phyloP scores from a whole-genome alignment of 441 rosid genomes.

The Omphalea diandra region DNA sequence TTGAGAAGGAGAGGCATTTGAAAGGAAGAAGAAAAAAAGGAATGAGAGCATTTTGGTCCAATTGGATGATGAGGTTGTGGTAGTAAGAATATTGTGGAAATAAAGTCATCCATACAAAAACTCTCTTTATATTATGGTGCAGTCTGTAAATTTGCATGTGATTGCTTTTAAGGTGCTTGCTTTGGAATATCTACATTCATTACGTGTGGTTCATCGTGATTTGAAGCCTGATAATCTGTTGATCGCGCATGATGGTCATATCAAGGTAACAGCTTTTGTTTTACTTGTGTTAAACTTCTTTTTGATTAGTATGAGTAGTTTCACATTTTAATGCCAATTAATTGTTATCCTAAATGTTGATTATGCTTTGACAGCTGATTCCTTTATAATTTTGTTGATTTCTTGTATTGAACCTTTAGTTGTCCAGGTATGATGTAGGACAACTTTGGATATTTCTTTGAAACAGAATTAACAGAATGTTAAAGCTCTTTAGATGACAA shows the following conservation, averaged over 20 bases:
- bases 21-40: not conserved
- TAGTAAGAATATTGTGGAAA: conserved; percentile 4
- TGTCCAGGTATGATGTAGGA: not conserved
- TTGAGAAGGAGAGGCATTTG: not conserved
- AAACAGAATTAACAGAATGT: not conserved
- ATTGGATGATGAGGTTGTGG: not conserved
- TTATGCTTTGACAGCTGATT: not conserved
- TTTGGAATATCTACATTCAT: conserved; percentile 90
- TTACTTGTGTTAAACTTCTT: conserved; percentile 1
- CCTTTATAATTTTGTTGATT: not conserved
- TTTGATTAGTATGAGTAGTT: not conserved
- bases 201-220: conserved; percentile 98
- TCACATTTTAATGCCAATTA: not conserved
- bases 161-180: conserved; percentile 74
- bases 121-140: not conserved
- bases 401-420: not conserved
- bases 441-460: not conserved
- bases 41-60: not conserved
- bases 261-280: conserved; percentile 66
- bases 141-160: conserved; percentile 17
- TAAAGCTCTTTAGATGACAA: not conserved
- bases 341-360: not conserved
- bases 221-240: conserved; percentile 98
- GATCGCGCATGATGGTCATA: conserved; percentile 99
- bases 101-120: not conserved